Conservation (phyloP, 768 basidiomycete species). For the Hericium rajendrae region DNA sequence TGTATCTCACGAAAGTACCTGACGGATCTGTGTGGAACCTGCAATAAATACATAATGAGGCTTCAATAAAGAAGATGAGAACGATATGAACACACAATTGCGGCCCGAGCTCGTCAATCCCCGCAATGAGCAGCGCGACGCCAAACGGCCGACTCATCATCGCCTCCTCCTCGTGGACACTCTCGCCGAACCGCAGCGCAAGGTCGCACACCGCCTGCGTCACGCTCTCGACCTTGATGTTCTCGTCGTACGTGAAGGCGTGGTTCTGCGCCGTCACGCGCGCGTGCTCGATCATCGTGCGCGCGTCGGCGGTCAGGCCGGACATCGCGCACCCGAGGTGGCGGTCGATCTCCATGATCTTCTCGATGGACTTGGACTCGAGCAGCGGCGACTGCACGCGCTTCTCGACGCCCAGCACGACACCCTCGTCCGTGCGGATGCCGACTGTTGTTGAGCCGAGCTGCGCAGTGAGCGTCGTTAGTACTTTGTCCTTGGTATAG, state of each 20-base stretch:
- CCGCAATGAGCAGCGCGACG: constrained; percentile 95
- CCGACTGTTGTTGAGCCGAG: constrained; percentile 98
- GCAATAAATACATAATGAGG: background rate
- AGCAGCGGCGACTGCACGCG: constrained; percentile 95
- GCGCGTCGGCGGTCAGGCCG: constrained; percentile 91
- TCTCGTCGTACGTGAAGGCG: constrained; percentile 92
- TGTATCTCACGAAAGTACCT: constrained; percentile 92
- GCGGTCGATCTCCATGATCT: constrained; percentile 98
- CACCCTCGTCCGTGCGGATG: constrained; percentile 82
- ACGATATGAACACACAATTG: constrained; percentile 63
- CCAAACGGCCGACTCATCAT: constrained; percentile 99
- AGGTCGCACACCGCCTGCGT: constrained; percentile 98
- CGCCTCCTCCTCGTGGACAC: constrained; percentile 96
- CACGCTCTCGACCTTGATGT: constrained; percentile 93
- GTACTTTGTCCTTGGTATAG: background rate
- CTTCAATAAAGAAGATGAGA: background rate
- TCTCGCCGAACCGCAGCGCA: constrained; percentile 95
- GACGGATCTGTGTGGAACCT: constrained; percentile 99
- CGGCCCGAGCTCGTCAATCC: constrained; percentile 90
- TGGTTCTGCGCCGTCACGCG: constrained; percentile 95
- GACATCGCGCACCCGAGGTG: constrained; percentile 99
- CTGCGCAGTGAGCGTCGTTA: constrained; percentile 30
- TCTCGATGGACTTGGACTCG: constrained; percentile 93
- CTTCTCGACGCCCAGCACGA: constrained; percentile 94
- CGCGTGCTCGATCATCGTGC: constrained; percentile 99